Conservation (phyloP, 352 stramenopile genomes). For the Phytophthora sansomeana region DNA sequence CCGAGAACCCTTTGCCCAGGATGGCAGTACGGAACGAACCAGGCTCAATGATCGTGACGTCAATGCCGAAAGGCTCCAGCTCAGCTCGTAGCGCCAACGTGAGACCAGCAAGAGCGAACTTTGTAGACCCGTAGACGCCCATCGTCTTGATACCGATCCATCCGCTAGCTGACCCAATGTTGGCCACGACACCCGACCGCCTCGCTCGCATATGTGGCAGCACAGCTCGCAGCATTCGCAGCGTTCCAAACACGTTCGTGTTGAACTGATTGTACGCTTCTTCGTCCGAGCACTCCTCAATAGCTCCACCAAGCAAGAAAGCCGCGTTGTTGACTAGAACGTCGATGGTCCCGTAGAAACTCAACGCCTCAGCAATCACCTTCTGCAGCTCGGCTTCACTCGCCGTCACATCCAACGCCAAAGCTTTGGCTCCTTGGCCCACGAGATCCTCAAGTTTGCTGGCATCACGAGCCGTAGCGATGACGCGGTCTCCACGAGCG, state of each 20-base stretch:
- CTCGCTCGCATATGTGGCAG: constrained; percentile 56
- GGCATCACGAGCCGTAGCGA: constrained; percentile 52
- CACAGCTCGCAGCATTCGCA: constrained; percentile 46
- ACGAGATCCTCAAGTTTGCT: constrained; percentile 48
- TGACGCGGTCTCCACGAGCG: constrained; percentile 55
- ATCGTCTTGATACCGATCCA: constrained; percentile 40
- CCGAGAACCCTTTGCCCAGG: constrained; percentile 40
- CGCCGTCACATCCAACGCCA: constrained; percentile 59
- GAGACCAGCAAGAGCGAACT: constrained; percentile 51
- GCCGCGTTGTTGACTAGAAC: constrained; percentile 64
- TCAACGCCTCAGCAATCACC: constrained; percentile 38
- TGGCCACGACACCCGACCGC: constrained; percentile 50
- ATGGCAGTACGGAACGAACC: constrained; percentile 54
- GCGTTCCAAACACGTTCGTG: constrained; percentile 53
- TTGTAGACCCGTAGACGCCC: constrained; percentile 49
- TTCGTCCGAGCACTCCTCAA: constrained; percentile 53
- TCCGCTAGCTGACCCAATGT: constrained; percentile 46
- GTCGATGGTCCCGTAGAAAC: constrained; percentile 55
- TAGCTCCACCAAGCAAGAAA: constrained; percentile 49
- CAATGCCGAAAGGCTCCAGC: constrained; percentile 46
- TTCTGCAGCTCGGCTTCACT: constrained; percentile 38
- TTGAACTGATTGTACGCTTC: constrained; percentile 49
- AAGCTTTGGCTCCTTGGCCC: constrained; percentile 25
- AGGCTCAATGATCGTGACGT: constrained; percentile 56
- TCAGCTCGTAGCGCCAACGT: constrained; percentile 42